Conservation (phyloP, 179 eudicot genomes). For the Patellifolia procumbens region DNA sequence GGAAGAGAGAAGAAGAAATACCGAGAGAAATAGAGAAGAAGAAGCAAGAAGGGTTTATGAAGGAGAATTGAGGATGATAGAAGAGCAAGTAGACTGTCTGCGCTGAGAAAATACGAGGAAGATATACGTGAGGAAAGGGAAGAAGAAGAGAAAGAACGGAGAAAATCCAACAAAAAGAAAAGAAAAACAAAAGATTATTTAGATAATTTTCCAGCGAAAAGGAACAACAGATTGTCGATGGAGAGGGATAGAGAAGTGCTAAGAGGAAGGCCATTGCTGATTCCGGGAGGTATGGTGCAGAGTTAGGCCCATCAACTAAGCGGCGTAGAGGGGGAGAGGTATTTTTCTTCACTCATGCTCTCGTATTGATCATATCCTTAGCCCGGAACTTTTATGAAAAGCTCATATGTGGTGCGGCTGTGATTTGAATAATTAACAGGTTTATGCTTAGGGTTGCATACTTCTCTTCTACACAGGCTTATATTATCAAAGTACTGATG, state of each 20-base stretch:
- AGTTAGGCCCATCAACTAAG: constrained; percentile 59
- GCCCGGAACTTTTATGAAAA: too few species aligned
- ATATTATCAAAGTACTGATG: background rate
- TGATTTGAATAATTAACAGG: too few species aligned
- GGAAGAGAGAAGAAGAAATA: constrained; percentile 61
- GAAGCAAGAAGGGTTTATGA: constrained; percentile 48
- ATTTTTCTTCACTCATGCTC: constrained; percentile 13
- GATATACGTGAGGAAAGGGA: constrained; percentile 77
- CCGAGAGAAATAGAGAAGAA: constrained; percentile 55
- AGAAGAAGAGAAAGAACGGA: constrained; percentile 75
- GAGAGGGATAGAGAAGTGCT: constrained; percentile 59
- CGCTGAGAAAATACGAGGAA: constrained; percentile 63
- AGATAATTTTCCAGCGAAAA: constrained; percentile 52
- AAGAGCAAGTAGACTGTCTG: constrained; percentile 62
- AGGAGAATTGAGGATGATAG: constrained; percentile 50
- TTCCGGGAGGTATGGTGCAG: constrained; percentile 58
- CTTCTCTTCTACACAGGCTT: background rate
- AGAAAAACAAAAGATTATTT: constrained; percentile 64
- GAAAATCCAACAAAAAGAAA: constrained; percentile 68
- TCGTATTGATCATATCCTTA: background rate
- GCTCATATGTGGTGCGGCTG: too few species aligned
- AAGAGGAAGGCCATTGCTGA: constrained; percentile 59
- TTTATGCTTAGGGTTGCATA: background rate
- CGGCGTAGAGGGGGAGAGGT: constrained; percentile 99
- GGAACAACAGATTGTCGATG: constrained; percentile 53